Evolutionary conservation across 164 flowering plant species (phyloP).

Genomic region (Umbilicus rupestris): DNA sequence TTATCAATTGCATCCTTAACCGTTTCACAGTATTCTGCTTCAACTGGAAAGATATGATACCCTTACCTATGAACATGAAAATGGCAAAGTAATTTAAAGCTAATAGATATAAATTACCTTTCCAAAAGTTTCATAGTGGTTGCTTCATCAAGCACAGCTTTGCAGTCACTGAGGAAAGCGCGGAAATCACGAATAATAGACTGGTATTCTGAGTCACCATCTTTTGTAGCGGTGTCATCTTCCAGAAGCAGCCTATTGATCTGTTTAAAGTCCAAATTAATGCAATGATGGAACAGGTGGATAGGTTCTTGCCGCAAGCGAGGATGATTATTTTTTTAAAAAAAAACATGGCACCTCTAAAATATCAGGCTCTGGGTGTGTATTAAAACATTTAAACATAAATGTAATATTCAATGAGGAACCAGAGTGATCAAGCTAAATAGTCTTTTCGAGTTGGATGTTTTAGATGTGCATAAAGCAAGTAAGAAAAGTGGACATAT

Average conservation of each 20-base stretch:
- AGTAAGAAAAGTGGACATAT: not conserved
- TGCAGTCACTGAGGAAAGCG: conserved; percentile 89
- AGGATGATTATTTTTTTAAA: not conserved
- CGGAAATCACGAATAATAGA: conserved; percentile 71
- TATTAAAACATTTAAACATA: not conserved
- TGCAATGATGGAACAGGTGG: not conserved
- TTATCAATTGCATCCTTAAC: not conserved
- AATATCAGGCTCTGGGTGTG: not conserved
- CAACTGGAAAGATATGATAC: not conserved
- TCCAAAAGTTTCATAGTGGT: conserved; percentile 89
- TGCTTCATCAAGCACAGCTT: conserved; percentile 96
- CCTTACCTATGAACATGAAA: not conserved
- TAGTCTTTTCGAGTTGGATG: not conserved
- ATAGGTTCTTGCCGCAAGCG: not conserved
- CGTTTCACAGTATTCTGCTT: not conserved
- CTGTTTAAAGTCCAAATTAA: conserved; percentile 20
- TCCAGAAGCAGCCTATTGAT: conserved; percentile 87
- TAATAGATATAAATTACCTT: conserved; percentile 38
- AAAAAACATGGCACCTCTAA: not conserved
- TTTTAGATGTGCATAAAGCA: not conserved
- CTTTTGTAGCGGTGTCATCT: conserved; percentile 60
- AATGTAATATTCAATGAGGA: not conserved
- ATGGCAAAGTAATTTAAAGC: not conserved
- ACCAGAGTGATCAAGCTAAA: not conserved
- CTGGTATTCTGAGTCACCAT: conserved; percentile 63